Conservation (phyloP, 495 filamentous ascomycete genomes). For the Xanthoparmelia taractica region DNA sequence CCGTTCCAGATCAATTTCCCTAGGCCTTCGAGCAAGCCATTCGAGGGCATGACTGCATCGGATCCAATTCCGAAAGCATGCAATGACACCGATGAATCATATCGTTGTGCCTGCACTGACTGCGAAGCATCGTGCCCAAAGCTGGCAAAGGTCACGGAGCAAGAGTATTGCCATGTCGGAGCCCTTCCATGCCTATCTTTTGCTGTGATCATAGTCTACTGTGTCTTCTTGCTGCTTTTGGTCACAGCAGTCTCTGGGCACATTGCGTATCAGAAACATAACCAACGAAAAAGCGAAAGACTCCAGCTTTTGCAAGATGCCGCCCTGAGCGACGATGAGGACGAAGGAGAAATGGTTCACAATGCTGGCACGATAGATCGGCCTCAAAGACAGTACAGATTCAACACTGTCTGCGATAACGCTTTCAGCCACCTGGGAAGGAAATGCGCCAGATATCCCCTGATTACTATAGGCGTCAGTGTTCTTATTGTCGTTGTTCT, state of each 20-base stretch:
- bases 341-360: conserved; percentile 71
- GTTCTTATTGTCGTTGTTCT: conserved; percentile 63
- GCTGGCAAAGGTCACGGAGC: conserved; percentile 61
- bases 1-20: conserved; percentile 97
- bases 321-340: conserved; percentile 79
- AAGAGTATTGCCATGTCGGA: conserved; percentile 71
- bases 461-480: conserved; percentile 66
- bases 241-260: conserved; percentile 61
- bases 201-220: conserved; percentile 79
- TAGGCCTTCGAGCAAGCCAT: conserved; percentile 45
- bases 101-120: conserved; percentile 87
- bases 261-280: conserved; percentile 63
- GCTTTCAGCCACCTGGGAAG: conserved; percentile 78
- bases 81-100: conserved; percentile 76
- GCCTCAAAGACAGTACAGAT: conserved; percentile 59
- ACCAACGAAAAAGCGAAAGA: conserved; percentile 66
- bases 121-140: conserved; percentile 78
- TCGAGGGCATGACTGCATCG: conserved; percentile 54
- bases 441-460: conserved; percentile 72
- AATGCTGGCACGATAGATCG: conserved; percentile 62
- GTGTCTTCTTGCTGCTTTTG: conserved; percentile 59
- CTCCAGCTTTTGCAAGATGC: conserved; percentile 80
- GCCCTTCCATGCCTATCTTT: conserved; percentile 85
- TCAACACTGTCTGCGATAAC: conserved; percentile 72
- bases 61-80: conserved; percentile 68